Base-by-base conservation (phyloP, 2,329 filamentous ascomycete genomes). In the Mariannaea elegans region DNA sequence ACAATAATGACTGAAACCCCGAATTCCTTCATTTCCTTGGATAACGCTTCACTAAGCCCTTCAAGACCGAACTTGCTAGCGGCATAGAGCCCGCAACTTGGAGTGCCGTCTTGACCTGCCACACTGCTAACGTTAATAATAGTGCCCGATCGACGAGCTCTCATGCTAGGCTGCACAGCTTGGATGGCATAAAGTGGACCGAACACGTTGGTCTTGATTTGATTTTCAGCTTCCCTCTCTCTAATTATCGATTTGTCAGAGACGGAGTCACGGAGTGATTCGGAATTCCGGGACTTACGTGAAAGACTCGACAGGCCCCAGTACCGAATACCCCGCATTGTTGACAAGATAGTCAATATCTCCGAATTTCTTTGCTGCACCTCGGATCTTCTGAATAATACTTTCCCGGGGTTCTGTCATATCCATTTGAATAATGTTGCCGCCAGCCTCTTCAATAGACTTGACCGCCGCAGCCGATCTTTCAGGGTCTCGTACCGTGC, bases 341-440 rank as follows among this genome's bases (percentile, higher is more conserved):
- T 85, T 86, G 39, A 85, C 77, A 4, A 86, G 71, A 3, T 84
- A 75, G 42, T 86, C 83, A 36, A 86, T 77, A 2, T 48, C 36
- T 8, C 71, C 70, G 31, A 66, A 69, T 49, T 12, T 64, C 61
- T 29, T 76, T 72, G 27, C 68, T 5, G 66, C 71, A 7, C 63
- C 63, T 12, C 66, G 57, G 2, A 74, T 48, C 31, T 68, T 70
- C 38, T 58, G 44, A 16, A 53, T 58, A 49, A 72, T 73, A 44
- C 48, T 66, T 8, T 61, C 62, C 29, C 69, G 65, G 6, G 65
- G 59, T 44, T 71, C 69, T 1, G 69, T 66, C 53, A 67, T 62
- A 38, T 75, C 73, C n/a, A 76, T 47, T 21, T 72, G 66, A 19
- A 75, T 44, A 19, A 75, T 57, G 13, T 63, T 58, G 6, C 70